Evolutionary conservation across 345 rosid genomes (phyloP).

Genomic region (Luvunga scandens): DNA sequence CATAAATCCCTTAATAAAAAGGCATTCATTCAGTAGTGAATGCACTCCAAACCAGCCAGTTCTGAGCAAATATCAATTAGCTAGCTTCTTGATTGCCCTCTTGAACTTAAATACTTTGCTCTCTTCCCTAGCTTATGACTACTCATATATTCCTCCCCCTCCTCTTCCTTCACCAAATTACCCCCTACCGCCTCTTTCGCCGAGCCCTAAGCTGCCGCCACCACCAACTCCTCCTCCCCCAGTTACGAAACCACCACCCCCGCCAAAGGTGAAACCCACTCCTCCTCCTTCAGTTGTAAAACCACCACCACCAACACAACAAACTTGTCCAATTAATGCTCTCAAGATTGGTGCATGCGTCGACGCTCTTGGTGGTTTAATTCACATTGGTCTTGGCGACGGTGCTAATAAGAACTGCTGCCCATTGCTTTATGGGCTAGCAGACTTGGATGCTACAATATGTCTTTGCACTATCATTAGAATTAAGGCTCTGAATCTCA

Average conservation of each 20-base stretch:
- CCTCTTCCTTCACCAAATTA: neutral
- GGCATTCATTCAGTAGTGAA: neutral
- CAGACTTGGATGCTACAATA: slow-evolving; percentile 77
- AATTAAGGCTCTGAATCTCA: slow-evolving; percentile 60
- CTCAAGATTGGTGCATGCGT: slow-evolving; percentile 67
- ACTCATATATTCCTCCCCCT: slow-evolving; percentile 29
- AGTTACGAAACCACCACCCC: slow-evolving; percentile 14
- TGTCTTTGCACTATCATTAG: slow-evolving; percentile 88
- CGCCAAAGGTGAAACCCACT: neutral
- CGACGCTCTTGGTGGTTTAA: slow-evolving; percentile 64
- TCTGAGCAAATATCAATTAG: neutral
- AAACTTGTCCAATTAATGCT: slow-evolving; percentile 33
- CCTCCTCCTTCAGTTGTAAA: neutral
- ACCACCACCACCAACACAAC: slow-evolving; percentile 16
- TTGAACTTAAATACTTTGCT: slow-evolving; percentile 26
- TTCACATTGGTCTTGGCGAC: slow-evolving; percentile 19
- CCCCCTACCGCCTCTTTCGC: slow-evolving; percentile 9
- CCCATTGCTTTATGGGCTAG: slow-evolving; percentile 65
- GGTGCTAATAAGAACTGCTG: slow-evolving; percentile 79
- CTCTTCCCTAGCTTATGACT: slow-evolving; percentile 34
- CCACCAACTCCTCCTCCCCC: neutral
- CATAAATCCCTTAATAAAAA: neutral
- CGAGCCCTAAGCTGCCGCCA: neutral
- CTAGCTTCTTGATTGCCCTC: slow-evolving; percentile 17
- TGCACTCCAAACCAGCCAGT: neutral